Evolutionary conservation across 345 rosid genomes (phyloP).

Genomic region (Clarkia xantiana): DNA sequence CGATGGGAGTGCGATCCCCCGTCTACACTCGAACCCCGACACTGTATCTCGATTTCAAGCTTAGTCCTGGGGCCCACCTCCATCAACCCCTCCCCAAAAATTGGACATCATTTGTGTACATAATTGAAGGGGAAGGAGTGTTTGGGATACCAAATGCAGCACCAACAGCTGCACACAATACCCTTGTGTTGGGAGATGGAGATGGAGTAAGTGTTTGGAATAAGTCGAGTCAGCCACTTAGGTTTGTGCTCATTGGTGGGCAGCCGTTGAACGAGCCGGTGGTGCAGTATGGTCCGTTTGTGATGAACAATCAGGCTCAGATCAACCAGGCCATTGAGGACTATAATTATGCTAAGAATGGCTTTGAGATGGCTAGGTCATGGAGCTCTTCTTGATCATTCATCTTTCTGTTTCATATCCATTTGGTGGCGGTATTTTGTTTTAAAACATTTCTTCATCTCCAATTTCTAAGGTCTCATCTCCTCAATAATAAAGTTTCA

Average conservation of each 20-base stretch:
- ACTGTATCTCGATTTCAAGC: conserved; percentile 67
- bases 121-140: conserved; percentile 66
- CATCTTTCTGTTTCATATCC: too few species aligned
- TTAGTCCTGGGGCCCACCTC: conserved; percentile 41
- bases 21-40: conserved; percentile 81
- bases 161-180: conserved; percentile 34
- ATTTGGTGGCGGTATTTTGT: too few species aligned
- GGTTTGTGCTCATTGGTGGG: conserved; percentile 68
- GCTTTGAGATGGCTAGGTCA: conserved; percentile 69
- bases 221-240: conserved; percentile 32
- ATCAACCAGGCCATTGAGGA: conserved; percentile 79
- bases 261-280: conserved; percentile 76
- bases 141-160: conserved; percentile 35
- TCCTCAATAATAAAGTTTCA: too few species aligned
- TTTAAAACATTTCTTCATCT: too few species aligned
- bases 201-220: conserved; percentile 78
- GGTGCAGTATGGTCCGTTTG: conserved; percentile 86
- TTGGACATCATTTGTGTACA: conserved; percentile 72
- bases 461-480: too few species aligned
- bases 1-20: conserved; percentile 69
- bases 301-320: conserved; percentile 85
- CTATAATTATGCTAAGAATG: conserved; percentile 55
- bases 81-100: conserved; percentile 55
- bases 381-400: too few species aligned
- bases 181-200: conserved; percentile 49